phyloP scores from a whole-genome alignment of 2,329 filamentous ascomycete genomes.

The Colletotrichum kahawae region DNA sequence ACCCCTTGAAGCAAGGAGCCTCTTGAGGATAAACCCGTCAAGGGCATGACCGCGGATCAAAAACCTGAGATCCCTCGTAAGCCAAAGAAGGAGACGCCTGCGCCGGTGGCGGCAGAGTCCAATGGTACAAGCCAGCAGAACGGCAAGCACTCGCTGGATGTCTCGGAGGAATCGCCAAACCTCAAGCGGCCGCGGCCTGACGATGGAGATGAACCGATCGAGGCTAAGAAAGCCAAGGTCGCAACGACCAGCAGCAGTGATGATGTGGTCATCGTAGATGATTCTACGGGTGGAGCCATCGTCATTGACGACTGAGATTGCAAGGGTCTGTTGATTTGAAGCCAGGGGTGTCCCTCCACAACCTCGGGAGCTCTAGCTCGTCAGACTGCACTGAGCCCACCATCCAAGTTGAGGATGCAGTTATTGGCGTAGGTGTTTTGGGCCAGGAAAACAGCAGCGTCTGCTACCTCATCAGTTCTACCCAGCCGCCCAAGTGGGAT shows the following conservation, averaged over 20 bases:
- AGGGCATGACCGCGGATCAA: conserved; percentile 45
- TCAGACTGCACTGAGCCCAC: conserved; percentile 74
- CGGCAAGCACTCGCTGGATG: conserved; percentile 43
- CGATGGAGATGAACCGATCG: conserved; percentile 40
- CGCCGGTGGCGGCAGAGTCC: conserved; percentile 26
- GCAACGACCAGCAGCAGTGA: conserved; percentile 41
- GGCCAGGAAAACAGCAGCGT: conserved; percentile 79
- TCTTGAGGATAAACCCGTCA: conserved; percentile 59
- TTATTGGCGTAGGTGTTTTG: conserved; percentile 86
- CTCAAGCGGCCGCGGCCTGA: conserved; percentile 54
- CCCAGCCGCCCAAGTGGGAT: conserved; percentile 64
- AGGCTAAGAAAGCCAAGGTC: conserved; percentile 55
- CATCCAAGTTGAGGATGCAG: conserved; percentile 84
- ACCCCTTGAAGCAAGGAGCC: conserved; percentile 41
- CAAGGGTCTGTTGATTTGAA: not conserved
- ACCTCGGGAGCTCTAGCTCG: conserved; percentile 23
- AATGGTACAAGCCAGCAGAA: conserved; percentile 48
- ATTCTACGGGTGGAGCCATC: conserved; percentile 61
- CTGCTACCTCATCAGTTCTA: conserved; percentile 73
- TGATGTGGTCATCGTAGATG: conserved; percentile 40
- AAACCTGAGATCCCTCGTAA: conserved; percentile 58
- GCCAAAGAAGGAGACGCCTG: conserved; percentile 46
- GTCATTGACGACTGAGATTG: conserved; percentile 64
- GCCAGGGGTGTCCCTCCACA: not conserved
- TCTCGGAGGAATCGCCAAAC: conserved; percentile 34